Conservation (phyloP, 805 yeast species). For the Zygosaccharomyces rouxii region DNA sequence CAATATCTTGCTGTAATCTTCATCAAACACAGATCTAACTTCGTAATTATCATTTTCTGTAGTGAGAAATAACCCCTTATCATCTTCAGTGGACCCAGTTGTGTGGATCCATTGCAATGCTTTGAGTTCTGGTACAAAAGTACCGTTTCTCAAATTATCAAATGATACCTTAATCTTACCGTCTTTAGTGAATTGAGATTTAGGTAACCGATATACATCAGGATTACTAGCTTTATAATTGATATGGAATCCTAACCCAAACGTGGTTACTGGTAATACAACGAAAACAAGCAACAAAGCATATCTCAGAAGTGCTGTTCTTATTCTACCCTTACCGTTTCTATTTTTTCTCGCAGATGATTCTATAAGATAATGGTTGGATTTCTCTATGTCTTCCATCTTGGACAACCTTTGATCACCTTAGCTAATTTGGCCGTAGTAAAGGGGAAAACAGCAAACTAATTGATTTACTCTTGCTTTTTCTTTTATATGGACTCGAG, state of each 20-base stretch:
- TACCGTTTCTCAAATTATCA: constrained; percentile 48
- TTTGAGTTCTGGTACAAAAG: constrained; percentile 49
- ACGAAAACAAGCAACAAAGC: too few relatives aligned
- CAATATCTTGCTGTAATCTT: constrained; percentile 41
- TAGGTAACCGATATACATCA: constrained; percentile 13
- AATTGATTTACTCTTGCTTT: neutral
- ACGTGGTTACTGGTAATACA: too few relatives aligned
- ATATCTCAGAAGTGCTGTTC: too few relatives aligned
- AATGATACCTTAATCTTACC: constrained; percentile 36
- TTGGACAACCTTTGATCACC: neutral
- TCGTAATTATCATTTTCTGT: constrained; percentile 45
- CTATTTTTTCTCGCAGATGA: too few relatives aligned
- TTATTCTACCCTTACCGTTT: too few relatives aligned
- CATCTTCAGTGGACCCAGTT: constrained; percentile 44
- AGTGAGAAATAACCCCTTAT: constrained; percentile 64
- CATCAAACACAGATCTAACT: constrained; percentile 44
- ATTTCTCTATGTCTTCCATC: neutral
- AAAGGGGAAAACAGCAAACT: neutral
- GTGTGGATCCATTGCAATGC: constrained; percentile 66
- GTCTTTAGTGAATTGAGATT: constrained; percentile 17
- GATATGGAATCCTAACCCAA: neutral
- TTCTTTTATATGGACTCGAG: neutral
- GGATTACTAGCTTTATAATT: neutral
- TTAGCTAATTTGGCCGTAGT: neutral
- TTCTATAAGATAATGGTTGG: too few relatives aligned